These are phyloP conservation scores for Arthrobotrys sphaeroides DNA, from an alignment of 2,329 filamentous ascomycete species.

Conservation along the genomic window DNA sequence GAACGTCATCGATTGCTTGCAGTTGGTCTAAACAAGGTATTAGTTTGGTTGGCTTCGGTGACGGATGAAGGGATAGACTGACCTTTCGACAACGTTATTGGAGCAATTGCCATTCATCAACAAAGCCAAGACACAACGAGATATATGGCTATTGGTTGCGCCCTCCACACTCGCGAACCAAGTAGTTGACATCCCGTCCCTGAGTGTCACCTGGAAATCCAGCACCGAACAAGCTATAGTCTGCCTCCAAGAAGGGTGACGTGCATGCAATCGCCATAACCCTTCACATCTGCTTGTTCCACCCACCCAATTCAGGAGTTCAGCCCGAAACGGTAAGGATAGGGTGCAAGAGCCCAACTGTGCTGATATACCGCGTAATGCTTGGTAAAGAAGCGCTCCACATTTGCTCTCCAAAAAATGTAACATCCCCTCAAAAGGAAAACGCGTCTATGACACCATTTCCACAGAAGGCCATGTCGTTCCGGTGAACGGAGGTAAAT, in stretches of 20 bases:
- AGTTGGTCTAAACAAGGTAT: not conserved
- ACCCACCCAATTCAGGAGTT: not conserved
- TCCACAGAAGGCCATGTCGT: not conserved
- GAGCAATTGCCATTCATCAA: slow-evolving; percentile 9
- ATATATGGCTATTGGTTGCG: not conserved
- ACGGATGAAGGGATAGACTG: not conserved
- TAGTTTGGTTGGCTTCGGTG: not conserved
- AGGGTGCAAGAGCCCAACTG: not conserved
- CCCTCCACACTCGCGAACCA: not conserved
- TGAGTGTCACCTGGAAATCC: slow-evolving; percentile 25
- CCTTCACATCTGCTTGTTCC: slow-evolving; percentile 21
- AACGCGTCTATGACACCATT: slow-evolving; percentile 39
- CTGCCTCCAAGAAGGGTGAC: slow-evolving; percentile 1
- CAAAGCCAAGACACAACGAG: slow-evolving; percentile 7
- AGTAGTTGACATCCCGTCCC: not conserved
- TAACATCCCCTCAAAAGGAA: not conserved
- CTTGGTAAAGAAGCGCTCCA: not conserved
- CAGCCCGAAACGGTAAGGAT: not conserved
- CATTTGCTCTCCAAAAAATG: not conserved
- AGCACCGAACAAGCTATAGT: slow-evolving; percentile 28
- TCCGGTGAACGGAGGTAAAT: not conserved
- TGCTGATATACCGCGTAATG: not conserved
- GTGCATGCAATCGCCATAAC: slow-evolving; percentile 16
- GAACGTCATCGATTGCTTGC: slow-evolving; percentile 2
- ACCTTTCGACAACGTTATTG: slow-evolving; percentile 30